Base-by-base conservation (phyloP, 108 stramenopile genomes). In the Nitzschia palea region DNA sequence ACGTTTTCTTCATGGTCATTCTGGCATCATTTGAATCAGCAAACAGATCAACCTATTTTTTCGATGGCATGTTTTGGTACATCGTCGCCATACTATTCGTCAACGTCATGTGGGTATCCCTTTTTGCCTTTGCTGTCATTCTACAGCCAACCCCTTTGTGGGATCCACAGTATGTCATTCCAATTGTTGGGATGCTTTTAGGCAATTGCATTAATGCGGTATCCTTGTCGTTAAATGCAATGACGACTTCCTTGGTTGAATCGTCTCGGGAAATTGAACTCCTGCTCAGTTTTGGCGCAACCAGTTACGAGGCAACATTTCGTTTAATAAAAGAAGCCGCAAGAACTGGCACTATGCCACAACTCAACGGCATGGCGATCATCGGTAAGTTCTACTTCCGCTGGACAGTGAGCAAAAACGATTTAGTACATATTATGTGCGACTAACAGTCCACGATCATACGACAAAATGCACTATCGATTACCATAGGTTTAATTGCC, bases 141-240 rank as follows among this genome's bases (percentile, higher is more conserved):
- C 61, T 95, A 5, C 74, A 74, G 34, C 87, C 88, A 3, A 28
- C 36, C 17, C 91, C 91, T 10, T 32, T 85, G 5, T 78, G 77
- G 77, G 52, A 50, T 34, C 95, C 95, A 17, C 86, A 90, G 26
- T 93, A 93, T 51, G 83, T 96, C 27, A 92, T 96, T 48, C 86
- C 94, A 0, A 87, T 94, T 8, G 73, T 77, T 23, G 96, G 96
- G 0, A 97, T 97, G 96, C 64, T 97, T 5, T 55, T 97, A 33
- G 93, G 96, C 18, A 91, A 93, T 44, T 84, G 84, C 59, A 90
- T 94, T 47, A 91, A 80, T 55, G 91, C 86, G 1, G 70, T 91
- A 2, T 77, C 86, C 0, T 56, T 94, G 20, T 72, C 90, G 0
- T 36, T 91, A 1, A 82, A 88, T 58, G 45, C 71, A 22, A 67